Percentiles rank a stretch among this genome's conserved stretches.
phyloP scores from a whole-genome alignment of 2,329 filamentous ascomycete genomes.

The Myriosclerotinia scirpicola region DNA sequence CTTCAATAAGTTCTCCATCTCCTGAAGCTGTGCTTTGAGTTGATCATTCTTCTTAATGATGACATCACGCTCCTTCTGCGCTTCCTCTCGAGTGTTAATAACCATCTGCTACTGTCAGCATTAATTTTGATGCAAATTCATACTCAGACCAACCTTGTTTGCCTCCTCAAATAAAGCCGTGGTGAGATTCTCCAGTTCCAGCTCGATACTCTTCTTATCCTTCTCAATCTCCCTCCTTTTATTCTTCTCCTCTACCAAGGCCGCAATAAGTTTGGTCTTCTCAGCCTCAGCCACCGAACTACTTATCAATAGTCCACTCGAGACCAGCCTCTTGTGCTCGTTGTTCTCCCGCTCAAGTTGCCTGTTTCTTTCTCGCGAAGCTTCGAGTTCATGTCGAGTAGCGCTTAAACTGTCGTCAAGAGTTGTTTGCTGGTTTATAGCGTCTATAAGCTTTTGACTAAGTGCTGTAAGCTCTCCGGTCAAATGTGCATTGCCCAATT shows the following conservation, averaged over 20 bases:
- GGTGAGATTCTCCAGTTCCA: constrained; percentile 86
- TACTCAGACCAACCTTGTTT: constrained; percentile 63
- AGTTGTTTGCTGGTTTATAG: constrained; percentile 92
- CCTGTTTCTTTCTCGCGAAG: constrained; percentile 64
- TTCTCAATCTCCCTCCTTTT: constrained; percentile 66
- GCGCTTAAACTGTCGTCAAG: constrained; percentile 85
- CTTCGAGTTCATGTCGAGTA: constrained; percentile 79
- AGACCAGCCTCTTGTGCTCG: constrained; percentile 68
- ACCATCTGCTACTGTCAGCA: constrained; percentile 88
- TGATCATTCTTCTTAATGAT: constrained; percentile 85
- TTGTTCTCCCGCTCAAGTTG: constrained; percentile 62
- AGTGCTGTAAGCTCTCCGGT: constrained; percentile 79
- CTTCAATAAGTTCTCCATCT: constrained; percentile 80
- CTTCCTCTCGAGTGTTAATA: constrained; percentile 83
- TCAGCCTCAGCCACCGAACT: constrained; percentile 74
- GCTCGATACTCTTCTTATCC: constrained; percentile 86
- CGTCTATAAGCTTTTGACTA: constrained; percentile 94
- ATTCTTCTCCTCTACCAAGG: constrained; percentile 64
- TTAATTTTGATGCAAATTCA: background rate
- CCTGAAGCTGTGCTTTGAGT: constrained; percentile 77
- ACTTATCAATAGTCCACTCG: constrained; percentile 72
- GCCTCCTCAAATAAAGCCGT: constrained; percentile 96
- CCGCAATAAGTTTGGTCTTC: constrained; percentile 58
- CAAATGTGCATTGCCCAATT: constrained; percentile 49
- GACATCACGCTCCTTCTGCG: constrained; percentile 77